Conservation (phyloP, 345 rosid species). For the Eucalyptus camaldulensis region DNA sequence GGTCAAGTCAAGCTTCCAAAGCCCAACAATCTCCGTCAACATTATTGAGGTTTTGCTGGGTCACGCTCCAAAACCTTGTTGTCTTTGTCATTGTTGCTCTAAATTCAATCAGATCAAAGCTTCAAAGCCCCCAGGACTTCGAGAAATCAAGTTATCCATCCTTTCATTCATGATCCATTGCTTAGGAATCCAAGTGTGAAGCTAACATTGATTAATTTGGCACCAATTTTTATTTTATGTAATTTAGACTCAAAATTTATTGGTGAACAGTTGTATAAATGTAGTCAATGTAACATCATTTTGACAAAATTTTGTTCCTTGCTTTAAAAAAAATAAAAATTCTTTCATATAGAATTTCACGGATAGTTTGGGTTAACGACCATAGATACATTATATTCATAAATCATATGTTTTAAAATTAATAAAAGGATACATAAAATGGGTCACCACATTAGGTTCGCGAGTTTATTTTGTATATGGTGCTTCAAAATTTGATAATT, state of each 20-base stretch:
- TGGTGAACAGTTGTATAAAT: not conserved
- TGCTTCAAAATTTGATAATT: not conserved
- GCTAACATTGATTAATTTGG: not conserved
- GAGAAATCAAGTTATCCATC: not conserved
- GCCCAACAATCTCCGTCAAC: not conserved
- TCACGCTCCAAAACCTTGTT: not conserved
- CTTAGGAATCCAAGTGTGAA: not conserved
- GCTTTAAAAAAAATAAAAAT: not conserved
- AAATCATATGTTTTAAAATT: not conserved
- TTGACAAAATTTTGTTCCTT: not conserved
- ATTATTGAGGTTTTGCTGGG: not conserved
- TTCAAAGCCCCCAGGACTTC: not conserved
- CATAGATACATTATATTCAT: not conserved
- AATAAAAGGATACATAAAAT: not conserved
- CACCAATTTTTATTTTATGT: not conserved
- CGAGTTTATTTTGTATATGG: not conserved
- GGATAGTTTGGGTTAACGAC: not conserved
- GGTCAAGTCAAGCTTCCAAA: not conserved
- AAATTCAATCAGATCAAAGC: not conserved
- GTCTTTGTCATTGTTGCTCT: not conserved
- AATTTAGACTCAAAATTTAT: not conserved
- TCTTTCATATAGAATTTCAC: not conserved
- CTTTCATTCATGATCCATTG: not conserved
- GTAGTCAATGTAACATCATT: not conserved
- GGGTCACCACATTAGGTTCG: not conserved